Base-by-base conservation (phyloP, 192 early-diverging fungal species). In the Ambispora gerdemannii region DNA sequence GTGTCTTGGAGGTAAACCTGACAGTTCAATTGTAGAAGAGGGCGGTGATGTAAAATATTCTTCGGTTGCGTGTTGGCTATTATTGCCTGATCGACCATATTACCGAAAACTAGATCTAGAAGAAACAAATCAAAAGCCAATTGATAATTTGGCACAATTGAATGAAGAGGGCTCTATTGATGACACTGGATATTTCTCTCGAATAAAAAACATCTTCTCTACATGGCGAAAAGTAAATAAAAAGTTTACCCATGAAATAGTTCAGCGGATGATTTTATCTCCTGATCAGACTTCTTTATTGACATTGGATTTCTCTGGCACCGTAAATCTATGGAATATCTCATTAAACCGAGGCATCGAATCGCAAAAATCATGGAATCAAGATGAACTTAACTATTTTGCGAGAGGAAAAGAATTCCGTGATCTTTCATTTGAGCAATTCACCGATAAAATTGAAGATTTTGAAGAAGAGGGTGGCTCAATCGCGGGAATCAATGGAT, bases 351-450 rank as follows among this genome's bases (percentile, higher is more conserved):
- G 50, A 11, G 76, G 74, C 3, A 71, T 76, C 2, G 67, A 43
- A 6, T 28, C 43, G n/a, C 68, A 72, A 38, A 60, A 70, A 58
- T 73, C 73, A 2, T 81, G 72, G 74, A 69, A 76, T 58, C 70
- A 72, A 30, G 59, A 74, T 27, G 66, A 78, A n/a, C 72, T 81
- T 33, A 81, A 81, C 70, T 77, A 78, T 38, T 81, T 73, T 69
- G 79, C 76, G 1, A 63, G 79, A 27, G 72, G 72, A 31, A 76
- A 72, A 22, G 76, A 81, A 58, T 77, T 74, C 51, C 38, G 56
- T 17, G 34, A 47, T 13, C 61, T 81, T 19, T 78, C 76, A 4
- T 77, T 76, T 50, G 62, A 75, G 19, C 67, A 71, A 35, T 77
- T 81, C 38, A 72, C 58, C 27, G 25, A 69, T 17, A 65, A 71